Conservation (phyloP, 1,284 basidiomycete species). For the Papiliotrema nemorosa region DNA sequence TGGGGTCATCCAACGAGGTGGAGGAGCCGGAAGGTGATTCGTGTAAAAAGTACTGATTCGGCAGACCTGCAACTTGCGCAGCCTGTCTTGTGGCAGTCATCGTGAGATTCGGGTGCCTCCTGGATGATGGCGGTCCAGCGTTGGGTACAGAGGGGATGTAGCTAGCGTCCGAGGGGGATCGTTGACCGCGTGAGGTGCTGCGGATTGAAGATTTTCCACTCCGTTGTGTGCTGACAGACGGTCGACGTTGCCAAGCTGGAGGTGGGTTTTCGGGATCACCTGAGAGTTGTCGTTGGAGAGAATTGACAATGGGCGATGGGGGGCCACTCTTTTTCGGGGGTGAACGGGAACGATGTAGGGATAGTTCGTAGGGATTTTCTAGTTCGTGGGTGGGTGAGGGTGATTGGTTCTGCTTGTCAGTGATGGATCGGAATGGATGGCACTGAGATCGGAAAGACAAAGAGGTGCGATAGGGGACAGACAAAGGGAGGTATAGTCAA, state of each 20-base stretch:
- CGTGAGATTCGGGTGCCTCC: slow-evolving; percentile 14
- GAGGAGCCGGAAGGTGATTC: slow-evolving; percentile 27
- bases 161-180: slow-evolving; percentile 3
- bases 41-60: slow-evolving; percentile 17
- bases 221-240: slow-evolving; percentile 18
- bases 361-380: slow-evolving; percentile 27
- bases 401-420: slow-evolving; percentile 22
- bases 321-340: slow-evolving; percentile 6
- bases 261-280: slow-evolving; percentile 41
- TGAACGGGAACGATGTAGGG: slow-evolving; percentile 12
- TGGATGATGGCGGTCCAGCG: slow-evolving; percentile 8
- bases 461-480: background rate
- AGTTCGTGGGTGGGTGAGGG: slow-evolving; percentile 26
- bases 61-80: slow-evolving; percentile 8
- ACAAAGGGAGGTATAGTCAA: background rate
- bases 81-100: slow-evolving; percentile 9
- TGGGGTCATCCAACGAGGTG: slow-evolving; percentile 13
- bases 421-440: background rate
- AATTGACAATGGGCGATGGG: slow-evolving; percentile 28
- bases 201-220: slow-evolving; percentile 1
- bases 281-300: slow-evolving; percentile 33
- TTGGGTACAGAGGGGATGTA: slow-evolving; percentile 4
- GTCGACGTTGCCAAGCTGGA: slow-evolving; percentile 43
- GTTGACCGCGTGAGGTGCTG: background rate
- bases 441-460: background rate